These are phyloP conservation scores for Xylaria nigripes DNA, from an alignment of 495 filamentous ascomycete species.

Conservation along the genomic window DNA sequence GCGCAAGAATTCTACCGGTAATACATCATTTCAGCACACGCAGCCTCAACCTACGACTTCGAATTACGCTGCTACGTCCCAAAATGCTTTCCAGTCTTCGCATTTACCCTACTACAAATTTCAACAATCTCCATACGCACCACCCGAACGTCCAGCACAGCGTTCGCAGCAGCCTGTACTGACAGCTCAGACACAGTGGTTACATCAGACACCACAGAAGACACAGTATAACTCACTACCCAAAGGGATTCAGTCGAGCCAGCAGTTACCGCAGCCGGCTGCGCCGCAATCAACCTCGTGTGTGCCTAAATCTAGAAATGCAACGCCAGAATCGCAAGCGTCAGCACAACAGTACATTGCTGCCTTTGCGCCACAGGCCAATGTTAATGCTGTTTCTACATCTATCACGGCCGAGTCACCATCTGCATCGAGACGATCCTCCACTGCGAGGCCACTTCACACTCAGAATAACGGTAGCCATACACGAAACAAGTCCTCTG, in stretches of 20 bases:
- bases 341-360: not conserved
- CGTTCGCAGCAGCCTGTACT: not conserved
- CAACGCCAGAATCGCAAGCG: not conserved
- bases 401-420: not conserved
- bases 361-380: not conserved
- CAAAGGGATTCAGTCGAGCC: not conserved
- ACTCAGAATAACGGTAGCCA: conserved; percentile 18
- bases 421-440: conserved; percentile 9
- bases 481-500: conserved; percentile 21
- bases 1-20: conserved; percentile 10
- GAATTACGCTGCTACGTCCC: conserved; percentile 2
- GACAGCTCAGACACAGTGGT: not conserved
- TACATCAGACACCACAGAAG: conserved; percentile 1
- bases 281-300: conserved; percentile 11
- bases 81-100: not conserved
- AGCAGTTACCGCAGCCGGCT: conserved; percentile 4
- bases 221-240: not conserved
- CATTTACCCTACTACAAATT: conserved; percentile 9
- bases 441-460: conserved; percentile 14
- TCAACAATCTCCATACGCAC: conserved; percentile 6
- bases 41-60: conserved; percentile 2
- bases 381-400: not conserved
- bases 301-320: conserved; percentile 11
- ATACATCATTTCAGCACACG: conserved; percentile 9
- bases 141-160: not conserved